Evolutionary conservation across 768 basidiomycete species (phyloP), one percentile per base, ranked within the genome.

Genomic region (Solioccasus polychromus): DNA sequence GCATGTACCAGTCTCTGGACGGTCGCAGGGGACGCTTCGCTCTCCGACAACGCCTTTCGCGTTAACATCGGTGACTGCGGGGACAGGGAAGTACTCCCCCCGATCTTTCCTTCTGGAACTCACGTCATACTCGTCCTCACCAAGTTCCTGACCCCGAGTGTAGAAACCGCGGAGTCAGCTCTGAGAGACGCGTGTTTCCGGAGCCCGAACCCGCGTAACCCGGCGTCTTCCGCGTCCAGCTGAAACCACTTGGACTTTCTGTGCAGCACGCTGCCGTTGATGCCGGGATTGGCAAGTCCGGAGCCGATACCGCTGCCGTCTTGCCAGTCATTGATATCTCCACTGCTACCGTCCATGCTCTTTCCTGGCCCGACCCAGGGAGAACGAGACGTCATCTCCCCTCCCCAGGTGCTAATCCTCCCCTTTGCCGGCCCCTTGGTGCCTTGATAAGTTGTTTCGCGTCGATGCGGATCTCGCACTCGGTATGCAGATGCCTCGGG

Each of bases 1-100:
- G 73, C 67, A 85, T 74, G 63, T 91, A 93, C 91, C 91, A 93
- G 52, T 82, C 80, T 20, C 77, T 68, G 22, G 88, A 83, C 1
- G 90, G 90, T 3, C 74, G 71, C 26, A 88, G 63, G 1, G 84
- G 82, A n/a, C 67, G 70, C 71, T 35, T 73, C 74, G 54, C 69
- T 64, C 47, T 69, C 60, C 5, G 62, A 62, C 31, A 63, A 67
- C 28, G 62, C 45, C 43, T 62, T 55, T 19, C 58, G 58, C 30
- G 43, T 35, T 0, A 44, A 48, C 7, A 44, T 17, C 8, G 55
- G 36, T 4, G 52, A 43, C 2, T 35, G 45, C 18, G 64, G 49
- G 18, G 56, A 51, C 8, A 17, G 24, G 5, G 52, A 48, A 25
- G 39, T 50, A 15, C 52, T 44, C 25, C 45, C 40, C 8, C 50